These are phyloP conservation scores for Trichosporon coremiiforme DNA, from an alignment of 1,284 basidiomycete species.

Conservation along the genomic window DNA sequence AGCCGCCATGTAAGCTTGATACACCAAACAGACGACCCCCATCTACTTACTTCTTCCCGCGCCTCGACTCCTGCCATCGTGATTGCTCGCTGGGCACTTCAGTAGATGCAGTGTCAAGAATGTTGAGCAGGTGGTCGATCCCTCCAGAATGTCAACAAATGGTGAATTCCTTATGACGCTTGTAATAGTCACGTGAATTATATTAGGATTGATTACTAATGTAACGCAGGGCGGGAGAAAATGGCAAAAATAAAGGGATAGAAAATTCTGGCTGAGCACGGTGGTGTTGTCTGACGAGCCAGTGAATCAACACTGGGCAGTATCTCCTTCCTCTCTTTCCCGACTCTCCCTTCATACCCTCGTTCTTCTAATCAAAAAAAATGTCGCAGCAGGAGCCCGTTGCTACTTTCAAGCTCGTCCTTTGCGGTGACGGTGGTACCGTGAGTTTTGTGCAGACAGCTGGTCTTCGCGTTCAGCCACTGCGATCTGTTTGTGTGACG, in stretches of 20 bases:
- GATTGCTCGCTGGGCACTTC: too few relatives aligned
- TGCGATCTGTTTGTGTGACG: slow-evolving; percentile 21
- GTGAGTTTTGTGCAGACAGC: slow-evolving; percentile 61
- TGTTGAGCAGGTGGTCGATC: background rate
- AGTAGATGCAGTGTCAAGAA: background rate
- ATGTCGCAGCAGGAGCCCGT: slow-evolving; percentile 58
- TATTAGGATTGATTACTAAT: background rate
- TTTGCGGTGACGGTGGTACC: slow-evolving; percentile 95
- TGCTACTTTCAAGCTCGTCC: slow-evolving; percentile 97
- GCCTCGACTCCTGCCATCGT: background rate
- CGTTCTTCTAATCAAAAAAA: slow-evolving; percentile 29
- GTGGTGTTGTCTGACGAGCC: slow-evolving; percentile 20
- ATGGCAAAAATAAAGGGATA: slow-evolving; percentile 16
- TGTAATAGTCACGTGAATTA: slow-evolving; percentile 18
- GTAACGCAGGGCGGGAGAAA: slow-evolving; percentile 21
- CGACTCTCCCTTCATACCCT: background rate
- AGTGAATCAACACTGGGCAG: slow-evolving; percentile 17
- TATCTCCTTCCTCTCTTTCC: slow-evolving; percentile 17
- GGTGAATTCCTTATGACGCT: too few relatives aligned
- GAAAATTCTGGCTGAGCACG: slow-evolving; percentile 21
- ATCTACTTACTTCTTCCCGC: background rate
- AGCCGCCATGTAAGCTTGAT: slow-evolving; percentile 23
- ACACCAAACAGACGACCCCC: background rate
- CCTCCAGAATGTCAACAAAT: slow-evolving; percentile 1
- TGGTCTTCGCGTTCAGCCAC: background rate